Evolutionary conservation across 2,329 filamentous ascomycete species (phyloP).

Genomic region (Scedosporium dehoogii): DNA sequence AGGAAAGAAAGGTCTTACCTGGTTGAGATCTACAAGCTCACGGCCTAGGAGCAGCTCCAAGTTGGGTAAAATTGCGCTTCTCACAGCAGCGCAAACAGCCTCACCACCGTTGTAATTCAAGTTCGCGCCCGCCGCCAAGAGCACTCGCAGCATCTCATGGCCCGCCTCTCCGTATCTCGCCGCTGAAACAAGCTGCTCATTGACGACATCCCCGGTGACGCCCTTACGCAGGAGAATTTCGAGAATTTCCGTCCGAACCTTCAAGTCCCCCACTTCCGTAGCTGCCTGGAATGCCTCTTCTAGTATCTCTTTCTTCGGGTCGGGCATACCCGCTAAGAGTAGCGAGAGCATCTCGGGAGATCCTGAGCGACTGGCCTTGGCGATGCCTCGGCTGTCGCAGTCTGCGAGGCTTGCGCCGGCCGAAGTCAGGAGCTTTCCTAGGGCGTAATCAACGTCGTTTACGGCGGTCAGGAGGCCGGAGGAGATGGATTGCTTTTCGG

Average conservation of each 20-base stretch:
- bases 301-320: slow-evolving; percentile 31
- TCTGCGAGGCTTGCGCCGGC: slow-evolving; percentile 42
- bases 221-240: slow-evolving; percentile 39
- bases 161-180: slow-evolving; percentile 40
- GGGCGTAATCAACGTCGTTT: slow-evolving; percentile 39
- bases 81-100: slow-evolving; percentile 42
- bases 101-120: slow-evolving; percentile 46
- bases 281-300: slow-evolving; percentile 45
- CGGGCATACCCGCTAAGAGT: slow-evolving; percentile 31
- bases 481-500: slow-evolving; percentile 29
- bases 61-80: slow-evolving; percentile 38
- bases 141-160: slow-evolving; percentile 35
- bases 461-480: slow-evolving; percentile 41
- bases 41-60: slow-evolving; percentile 42
- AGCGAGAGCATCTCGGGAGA: slow-evolving; percentile 38
- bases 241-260: slow-evolving; percentile 38
- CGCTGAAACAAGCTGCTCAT: slow-evolving; percentile 42
- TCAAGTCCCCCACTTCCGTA: slow-evolving; percentile 39
- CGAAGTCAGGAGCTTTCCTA: slow-evolving; percentile 39
- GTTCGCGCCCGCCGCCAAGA: slow-evolving; percentile 43
- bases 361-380: slow-evolving; percentile 43
- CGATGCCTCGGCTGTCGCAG: slow-evolving; percentile 41
- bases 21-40: slow-evolving; percentile 26
- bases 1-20: slow-evolving; percentile 22
- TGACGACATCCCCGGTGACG: slow-evolving; percentile 37